Conservation (phyloP, 2,329 filamentous ascomycete species). For the Davidsoniella virescens region DNA sequence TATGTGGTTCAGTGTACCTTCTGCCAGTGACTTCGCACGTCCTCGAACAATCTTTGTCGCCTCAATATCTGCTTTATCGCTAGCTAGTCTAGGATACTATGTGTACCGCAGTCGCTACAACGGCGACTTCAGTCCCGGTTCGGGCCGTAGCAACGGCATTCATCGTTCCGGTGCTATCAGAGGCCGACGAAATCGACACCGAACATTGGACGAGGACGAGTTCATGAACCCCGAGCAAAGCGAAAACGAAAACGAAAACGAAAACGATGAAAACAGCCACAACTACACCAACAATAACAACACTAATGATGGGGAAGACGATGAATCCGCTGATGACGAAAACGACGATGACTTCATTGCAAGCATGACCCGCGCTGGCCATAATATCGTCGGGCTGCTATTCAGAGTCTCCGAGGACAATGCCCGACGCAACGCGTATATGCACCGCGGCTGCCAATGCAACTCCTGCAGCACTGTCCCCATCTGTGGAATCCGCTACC, state of each 20-base stretch:
- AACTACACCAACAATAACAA: not conserved
- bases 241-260: slow-evolving; percentile 1
- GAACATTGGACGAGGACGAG: slow-evolving; percentile 4
- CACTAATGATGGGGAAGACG: slow-evolving; percentile 23
- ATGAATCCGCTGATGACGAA: slow-evolving; percentile 23
- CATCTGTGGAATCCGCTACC: slow-evolving; percentile 82
- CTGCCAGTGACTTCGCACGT: slow-evolving; percentile 38
- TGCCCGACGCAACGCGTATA: slow-evolving; percentile 70
- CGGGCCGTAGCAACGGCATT: slow-evolving; percentile 22
- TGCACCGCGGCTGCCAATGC: slow-evolving; percentile 83
- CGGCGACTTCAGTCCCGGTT: slow-evolving; percentile 10
- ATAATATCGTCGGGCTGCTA: slow-evolving; percentile 69
- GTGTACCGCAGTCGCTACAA: slow-evolving; percentile 17
- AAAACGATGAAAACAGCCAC: not conserved
- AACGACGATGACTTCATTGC: slow-evolving; percentile 28
- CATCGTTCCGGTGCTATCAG: slow-evolving; percentile 54
- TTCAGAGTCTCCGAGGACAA: slow-evolving; percentile 93
- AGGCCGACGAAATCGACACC: slow-evolving; percentile 24
- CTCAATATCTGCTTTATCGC: slow-evolving; percentile 37
- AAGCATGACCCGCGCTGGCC: slow-evolving; percentile 39
- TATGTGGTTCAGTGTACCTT: slow-evolving; percentile 33
- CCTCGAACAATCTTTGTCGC: slow-evolving; percentile 36
- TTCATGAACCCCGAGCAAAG: not conserved
- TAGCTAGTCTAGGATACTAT: slow-evolving; percentile 38
- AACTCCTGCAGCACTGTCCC: slow-evolving; percentile 78